These are phyloP conservation scores for Colletotrichum zoysiae DNA, from an alignment of 2,329 filamentous ascomycete genomes.

Conservation along the genomic window DNA sequence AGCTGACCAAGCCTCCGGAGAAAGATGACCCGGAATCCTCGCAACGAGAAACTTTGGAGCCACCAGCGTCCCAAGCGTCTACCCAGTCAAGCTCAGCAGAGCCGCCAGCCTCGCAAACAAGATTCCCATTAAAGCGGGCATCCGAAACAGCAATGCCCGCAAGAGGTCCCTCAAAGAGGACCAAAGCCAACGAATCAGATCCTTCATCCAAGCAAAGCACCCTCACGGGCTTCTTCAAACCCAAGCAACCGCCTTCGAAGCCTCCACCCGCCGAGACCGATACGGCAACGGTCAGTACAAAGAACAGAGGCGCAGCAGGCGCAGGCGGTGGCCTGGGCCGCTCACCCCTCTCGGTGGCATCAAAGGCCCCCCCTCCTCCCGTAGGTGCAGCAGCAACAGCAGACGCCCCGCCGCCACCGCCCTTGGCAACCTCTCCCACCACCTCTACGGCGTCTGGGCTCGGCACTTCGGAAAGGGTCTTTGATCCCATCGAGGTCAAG, in stretches of 20 bases:
- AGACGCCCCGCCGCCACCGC: neutral
- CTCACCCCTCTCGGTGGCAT: constrained; percentile 1
- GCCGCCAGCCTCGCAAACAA: constrained; percentile 34
- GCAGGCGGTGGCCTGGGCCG: neutral
- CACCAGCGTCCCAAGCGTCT: constrained; percentile 18
- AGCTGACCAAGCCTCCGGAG: neutral
- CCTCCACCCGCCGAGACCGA: neutral
- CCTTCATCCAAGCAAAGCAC: constrained; percentile 62
- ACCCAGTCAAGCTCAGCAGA: constrained; percentile 23
- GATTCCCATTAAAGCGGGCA: constrained; percentile 41
- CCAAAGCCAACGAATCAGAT: constrained; percentile 46
- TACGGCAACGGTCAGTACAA: constrained; percentile 1
- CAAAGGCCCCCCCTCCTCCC: neutral
- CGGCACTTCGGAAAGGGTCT: constrained; percentile 55
- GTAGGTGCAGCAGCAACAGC: neutral
- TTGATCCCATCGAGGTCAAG: constrained; percentile 79
- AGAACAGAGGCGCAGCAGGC: constrained; percentile 9
- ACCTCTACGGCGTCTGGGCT: constrained; percentile 4
- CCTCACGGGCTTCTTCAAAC: constrained; percentile 84
- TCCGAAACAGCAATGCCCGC: constrained; percentile 25
- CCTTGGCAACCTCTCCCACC: neutral
- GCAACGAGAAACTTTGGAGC: constrained; percentile 1
- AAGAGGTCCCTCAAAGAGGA: constrained; percentile 54
- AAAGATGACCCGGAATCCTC: constrained; percentile 4
- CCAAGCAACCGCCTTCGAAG: constrained; percentile 55